These are phyloP conservation scores for Mariannaea elegans DNA, from an alignment of 2,329 filamentous ascomycete genomes.

Conservation along the genomic window DNA sequence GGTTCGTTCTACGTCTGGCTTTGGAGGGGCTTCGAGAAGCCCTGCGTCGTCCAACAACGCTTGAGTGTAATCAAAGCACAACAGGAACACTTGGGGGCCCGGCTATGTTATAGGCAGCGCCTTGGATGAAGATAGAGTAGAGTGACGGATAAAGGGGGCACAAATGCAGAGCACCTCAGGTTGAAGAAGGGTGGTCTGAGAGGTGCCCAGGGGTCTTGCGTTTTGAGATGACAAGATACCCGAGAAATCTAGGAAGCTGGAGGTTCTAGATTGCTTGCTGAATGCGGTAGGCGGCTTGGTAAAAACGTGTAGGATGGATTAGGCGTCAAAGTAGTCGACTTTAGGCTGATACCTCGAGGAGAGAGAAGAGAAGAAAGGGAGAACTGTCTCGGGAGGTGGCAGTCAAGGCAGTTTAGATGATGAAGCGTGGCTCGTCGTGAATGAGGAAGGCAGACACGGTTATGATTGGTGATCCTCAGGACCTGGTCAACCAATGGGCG, in stretches of 20 bases:
- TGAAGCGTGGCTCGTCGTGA: constrained; percentile 40
- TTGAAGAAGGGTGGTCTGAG: constrained; percentile 6
- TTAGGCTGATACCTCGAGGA: constrained; percentile 32
- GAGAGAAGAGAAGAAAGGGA: constrained; percentile 33
- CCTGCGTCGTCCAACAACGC: constrained; percentile 28
- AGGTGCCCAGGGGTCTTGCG: constrained; percentile 5
- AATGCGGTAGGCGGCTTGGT: constrained; percentile 28
- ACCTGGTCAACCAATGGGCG: constrained; percentile 45
- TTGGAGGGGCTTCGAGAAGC: constrained; percentile 32
- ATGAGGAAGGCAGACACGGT: constrained; percentile 40
- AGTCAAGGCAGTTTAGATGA: constrained; percentile 36
- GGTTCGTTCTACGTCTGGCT: constrained; percentile 22
- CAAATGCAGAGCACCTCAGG: constrained; percentile 4
- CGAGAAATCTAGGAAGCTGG: neutral
- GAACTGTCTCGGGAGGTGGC: constrained; percentile 42
- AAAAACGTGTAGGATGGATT: constrained; percentile 35
- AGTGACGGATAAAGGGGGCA: constrained; percentile 1
- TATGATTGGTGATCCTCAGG: constrained; percentile 48
- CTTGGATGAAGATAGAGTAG: neutral
- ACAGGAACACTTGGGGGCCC: constrained; percentile 9
- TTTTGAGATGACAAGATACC: constrained; percentile 3
- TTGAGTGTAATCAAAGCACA: constrained; percentile 18
- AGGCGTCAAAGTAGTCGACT: constrained; percentile 38
- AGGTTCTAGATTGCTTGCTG: constrained; percentile 21
- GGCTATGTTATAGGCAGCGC: constrained; percentile 14